phyloP scores from a whole-genome alignment of 148 eudicot genomes.

The Rhododendron kiyosumense region DNA sequence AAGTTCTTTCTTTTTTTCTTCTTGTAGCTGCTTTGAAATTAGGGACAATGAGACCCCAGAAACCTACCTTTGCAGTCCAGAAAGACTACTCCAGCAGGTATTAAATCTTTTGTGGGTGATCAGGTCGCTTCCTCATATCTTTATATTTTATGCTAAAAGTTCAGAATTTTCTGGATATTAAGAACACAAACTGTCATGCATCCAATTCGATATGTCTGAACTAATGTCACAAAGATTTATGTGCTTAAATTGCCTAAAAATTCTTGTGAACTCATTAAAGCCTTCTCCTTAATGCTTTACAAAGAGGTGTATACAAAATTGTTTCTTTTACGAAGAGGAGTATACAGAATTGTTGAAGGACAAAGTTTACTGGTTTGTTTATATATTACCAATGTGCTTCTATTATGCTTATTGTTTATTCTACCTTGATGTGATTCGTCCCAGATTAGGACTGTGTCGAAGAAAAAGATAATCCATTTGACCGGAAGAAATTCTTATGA shows the following conservation, averaged over 20 bases:
- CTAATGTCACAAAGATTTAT: background rate
- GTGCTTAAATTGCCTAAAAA: background rate
- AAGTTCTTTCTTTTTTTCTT: background rate
- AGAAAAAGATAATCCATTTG: constrained; percentile 36
- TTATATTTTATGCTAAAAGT: background rate
- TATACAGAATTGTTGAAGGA: background rate
- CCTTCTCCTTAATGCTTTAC: background rate
- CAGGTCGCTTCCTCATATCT: background rate
- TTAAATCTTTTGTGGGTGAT: background rate
- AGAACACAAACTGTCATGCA: background rate
- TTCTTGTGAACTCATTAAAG: background rate
- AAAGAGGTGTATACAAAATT: background rate
- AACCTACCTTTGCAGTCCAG: constrained; percentile 46
- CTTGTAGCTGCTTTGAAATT: constrained; percentile 64
- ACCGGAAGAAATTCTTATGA: constrained; percentile 52
- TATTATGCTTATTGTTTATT: background rate
- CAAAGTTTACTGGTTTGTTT: background rate
- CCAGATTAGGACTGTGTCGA: constrained; percentile 42
- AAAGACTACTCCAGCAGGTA: constrained; percentile 62
- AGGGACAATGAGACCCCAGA: constrained; percentile 41
- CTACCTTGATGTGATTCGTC: background rate
- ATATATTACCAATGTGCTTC: background rate
- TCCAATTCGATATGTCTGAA: background rate
- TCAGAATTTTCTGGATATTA: background rate
- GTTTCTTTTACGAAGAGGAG: background rate